These are phyloP conservation scores for Gonium pectorale DNA, from an alignment of 139 green algal species.

Conservation along the genomic window DNA sequence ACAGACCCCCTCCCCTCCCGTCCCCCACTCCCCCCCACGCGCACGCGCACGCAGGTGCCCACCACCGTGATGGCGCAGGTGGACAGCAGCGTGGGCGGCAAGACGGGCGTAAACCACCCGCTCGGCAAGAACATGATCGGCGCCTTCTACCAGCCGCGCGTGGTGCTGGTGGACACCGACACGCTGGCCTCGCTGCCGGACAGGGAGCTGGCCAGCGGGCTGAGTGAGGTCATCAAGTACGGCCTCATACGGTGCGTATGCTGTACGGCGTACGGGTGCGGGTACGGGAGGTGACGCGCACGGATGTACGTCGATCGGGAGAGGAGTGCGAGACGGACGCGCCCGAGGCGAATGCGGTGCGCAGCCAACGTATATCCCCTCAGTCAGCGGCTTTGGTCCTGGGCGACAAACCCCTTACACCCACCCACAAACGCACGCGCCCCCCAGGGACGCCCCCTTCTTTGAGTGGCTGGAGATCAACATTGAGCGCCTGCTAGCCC, in stretches of 20 bases:
- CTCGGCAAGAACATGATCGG: conserved; percentile 99
- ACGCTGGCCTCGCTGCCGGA: conserved; percentile 92
- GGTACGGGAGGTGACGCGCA: too few species aligned
- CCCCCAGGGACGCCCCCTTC: conserved; percentile 83
- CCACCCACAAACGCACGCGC: too few species aligned
- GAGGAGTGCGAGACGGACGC: too few species aligned
- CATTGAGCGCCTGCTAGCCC: conserved; percentile 87
- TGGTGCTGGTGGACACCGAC: conserved; percentile 94
- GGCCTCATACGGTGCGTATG: conserved; percentile 85
- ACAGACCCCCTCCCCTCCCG: not conserved
- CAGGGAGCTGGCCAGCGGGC: conserved; percentile 90
- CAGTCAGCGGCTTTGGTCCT: too few species aligned
- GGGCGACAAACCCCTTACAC: too few species aligned
- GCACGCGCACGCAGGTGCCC: conserved; percentile 89
- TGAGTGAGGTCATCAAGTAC: conserved; percentile 99
- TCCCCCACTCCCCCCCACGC: not conserved
- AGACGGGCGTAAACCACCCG: conserved; percentile 98
- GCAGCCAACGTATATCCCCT: too few species aligned
- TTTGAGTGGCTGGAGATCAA: conserved; percentile 97
- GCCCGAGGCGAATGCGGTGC: too few species aligned
- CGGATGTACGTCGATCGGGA: too few species aligned
- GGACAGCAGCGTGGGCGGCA: conserved; percentile 98
- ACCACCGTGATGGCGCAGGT: conserved; percentile 99
- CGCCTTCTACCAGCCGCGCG: conserved; percentile 94
- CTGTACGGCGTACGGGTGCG: too few species aligned